phyloP scores from a whole-genome alignment of 495 filamentous ascomycete species.

The Neurospora intermedia region DNA sequence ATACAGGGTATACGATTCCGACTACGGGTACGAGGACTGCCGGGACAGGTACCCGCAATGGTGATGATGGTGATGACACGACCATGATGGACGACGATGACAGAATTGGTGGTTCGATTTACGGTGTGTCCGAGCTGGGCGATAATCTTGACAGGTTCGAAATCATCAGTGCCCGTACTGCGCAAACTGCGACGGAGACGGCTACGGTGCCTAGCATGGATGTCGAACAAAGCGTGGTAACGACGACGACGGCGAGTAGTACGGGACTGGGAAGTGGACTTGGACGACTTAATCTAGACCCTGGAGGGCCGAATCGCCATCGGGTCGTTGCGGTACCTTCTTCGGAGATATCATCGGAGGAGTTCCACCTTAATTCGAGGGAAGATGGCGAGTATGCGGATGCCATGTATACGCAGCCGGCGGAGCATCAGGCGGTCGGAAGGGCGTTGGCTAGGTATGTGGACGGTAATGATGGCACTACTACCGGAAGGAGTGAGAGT shows the following conservation, averaged over 20 bases:
- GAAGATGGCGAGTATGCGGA: constrained; percentile 9
- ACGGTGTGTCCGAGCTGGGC: constrained; percentile 15
- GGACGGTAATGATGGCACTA: not conserved
- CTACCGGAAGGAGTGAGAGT: not conserved
- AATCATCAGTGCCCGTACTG: constrained; percentile 5
- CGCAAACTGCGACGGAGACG: not conserved
- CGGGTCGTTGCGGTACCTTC: not conserved
- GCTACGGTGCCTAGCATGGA: constrained; percentile 9
- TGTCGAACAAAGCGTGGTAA: constrained; percentile 17
- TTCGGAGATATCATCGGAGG: not conserved
- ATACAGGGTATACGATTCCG: constrained; percentile 28
- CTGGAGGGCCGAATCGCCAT: not conserved
- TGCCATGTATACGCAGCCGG: constrained; percentile 14
- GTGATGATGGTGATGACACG: not conserved
- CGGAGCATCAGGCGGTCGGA: constrained; percentile 15
- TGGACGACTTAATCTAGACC: not conserved
- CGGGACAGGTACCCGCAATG: not conserved
- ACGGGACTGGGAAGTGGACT: not conserved
- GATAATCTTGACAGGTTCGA: constrained; percentile 8
- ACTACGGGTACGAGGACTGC: constrained; percentile 1
- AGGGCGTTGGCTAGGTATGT: constrained; percentile 14
- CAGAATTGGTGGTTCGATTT: not conserved
- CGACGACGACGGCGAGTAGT: not conserved
- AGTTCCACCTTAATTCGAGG: not conserved
- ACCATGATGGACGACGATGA: not conserved